Percentiles rank a stretch among this genome's conserved stretches.
These are phyloP conservation scores for Penicillium chermesinum DNA, from an alignment of 495 filamentous ascomycete genomes.

Conservation along the genomic window DNA sequence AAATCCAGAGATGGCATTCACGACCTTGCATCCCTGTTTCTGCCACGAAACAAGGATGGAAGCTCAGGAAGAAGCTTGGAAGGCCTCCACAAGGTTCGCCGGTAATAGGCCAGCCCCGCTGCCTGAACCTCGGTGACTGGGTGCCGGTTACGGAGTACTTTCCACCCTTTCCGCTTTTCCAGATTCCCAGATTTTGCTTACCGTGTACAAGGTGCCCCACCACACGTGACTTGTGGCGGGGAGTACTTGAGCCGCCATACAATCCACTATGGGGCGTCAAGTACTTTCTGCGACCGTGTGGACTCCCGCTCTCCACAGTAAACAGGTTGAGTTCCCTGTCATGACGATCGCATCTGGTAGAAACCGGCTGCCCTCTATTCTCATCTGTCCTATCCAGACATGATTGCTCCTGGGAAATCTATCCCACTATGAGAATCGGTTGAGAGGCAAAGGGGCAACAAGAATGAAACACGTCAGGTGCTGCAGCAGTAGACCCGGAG, in stretches of 20 bases:
- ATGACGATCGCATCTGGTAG: not conserved
- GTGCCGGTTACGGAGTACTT: no score
- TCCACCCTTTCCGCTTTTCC: not conserved
- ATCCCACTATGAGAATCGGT: no score
- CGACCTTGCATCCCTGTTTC: constrained; percentile 5
- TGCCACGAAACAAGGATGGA: not conserved
- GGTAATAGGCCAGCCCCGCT: not conserved
- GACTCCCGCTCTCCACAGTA: constrained; percentile 10
- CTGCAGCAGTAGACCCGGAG: not conserved
- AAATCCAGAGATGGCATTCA: no score
- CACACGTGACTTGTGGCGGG: not conserved
- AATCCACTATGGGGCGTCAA: not conserved
- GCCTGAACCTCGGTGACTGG: no score
- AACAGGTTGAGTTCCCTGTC: constrained; percentile 8
- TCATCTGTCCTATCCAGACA: not conserved
- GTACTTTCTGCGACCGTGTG: not conserved
- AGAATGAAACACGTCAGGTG: not conserved
- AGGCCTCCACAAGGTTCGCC: not conserved
- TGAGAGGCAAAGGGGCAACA: not conserved
- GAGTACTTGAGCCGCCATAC: not conserved
- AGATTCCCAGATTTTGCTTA: no score
- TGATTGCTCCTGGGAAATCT: no score
- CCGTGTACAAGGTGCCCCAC: no score
- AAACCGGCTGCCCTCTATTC: not conserved
- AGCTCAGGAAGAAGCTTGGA: not conserved